Base-by-base conservation (phyloP, 139 green algal species). In the Trebouxia sp. region DNA sequence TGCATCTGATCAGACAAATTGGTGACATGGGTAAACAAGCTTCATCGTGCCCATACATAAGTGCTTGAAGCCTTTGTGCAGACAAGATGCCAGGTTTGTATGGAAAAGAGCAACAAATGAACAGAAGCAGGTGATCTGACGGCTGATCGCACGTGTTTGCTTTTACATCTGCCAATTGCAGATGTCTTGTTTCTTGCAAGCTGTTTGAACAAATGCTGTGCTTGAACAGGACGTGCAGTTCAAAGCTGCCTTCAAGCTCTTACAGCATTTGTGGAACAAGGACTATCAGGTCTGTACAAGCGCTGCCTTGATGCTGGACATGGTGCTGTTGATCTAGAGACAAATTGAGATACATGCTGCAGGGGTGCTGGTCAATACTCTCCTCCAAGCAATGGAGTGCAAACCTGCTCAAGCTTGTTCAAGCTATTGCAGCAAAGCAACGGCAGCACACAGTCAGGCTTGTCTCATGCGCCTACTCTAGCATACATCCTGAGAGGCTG, bases 381-480 rank as follows among this genome's bases (percentile, higher is more conserved):
- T 55, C 41, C n/a, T 56, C 67, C 9, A 20, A 15, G 17, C 67
- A 77, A n/a, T 77, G 67, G 67, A 51, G 67, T 20, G 24, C 38
- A 55, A 20, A 26, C 26, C 10, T 39, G 7, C 9, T 53, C 10
- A 38, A 38, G 8, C 39, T 77, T 37, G 67, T 77, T 12, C 41
- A 41, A 38, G 39, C 67, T 47, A 53, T 77, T 53, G 67, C 67
- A 41, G 10, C 41, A 20, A 77, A 37, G 39, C 67, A 56, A n/a
- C 41, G 39, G n/a, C 41, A 53, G 26, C 1, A 77, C 22, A 32
- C 67, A 35, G 26, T 77, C 4, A n/a, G 35, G 41, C 67, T 77
- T 51, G n/a, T 77, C 30, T 77, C 67, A 77, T 38, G 39, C 39
- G 67, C 67, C 26, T 77, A 77, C n/a, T 56, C 67, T 47, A 77